Evolutionary conservation across 2,329 filamentous ascomycete species (phyloP), one percentile per base, ranked within the genome.

Genomic region (Helicocarpus griseus): DNA sequence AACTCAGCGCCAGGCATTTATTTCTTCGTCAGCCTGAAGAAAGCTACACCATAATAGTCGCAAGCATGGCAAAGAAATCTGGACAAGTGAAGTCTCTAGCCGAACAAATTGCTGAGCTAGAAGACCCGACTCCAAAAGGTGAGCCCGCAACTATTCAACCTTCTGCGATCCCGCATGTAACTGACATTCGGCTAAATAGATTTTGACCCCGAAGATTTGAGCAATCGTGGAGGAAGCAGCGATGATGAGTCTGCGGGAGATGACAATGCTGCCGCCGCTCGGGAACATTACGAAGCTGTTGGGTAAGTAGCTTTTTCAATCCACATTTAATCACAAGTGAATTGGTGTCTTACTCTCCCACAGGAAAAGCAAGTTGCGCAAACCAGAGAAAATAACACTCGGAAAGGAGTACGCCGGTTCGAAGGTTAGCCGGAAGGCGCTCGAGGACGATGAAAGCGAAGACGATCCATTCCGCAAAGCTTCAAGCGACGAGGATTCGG

Each of bases 211-310:
- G 89, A 94, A 72, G 81, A 80, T 51, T 70, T 78, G 49, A 72
- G 79, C 58, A 79, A 82, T 55, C 73, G 72, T 17, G 76, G 76
- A 14, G 69, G 70, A 55, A 76, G 76, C n/a, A 77, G 76, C 51
- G 78, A 78, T 51, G 79, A 79, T 44, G 74, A 72, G 40, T 67
- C 69, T 13, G 55, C 56, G 4, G 69, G 68, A 21, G 70, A 70
- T 52, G 67, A 60, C 38, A 68, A 77, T 58, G 73, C 65, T 9
- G 70, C 79, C 54, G 76, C 77, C 9, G 89, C 86, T 19, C 86
- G 90, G 29, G 91, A 95, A 61, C 91, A 97, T 66, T 97, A 97
- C 65, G 79, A 86, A 40, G 70, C 78, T 49, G 87, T 95, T 29
- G 86, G 84, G 77, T 85, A 72, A 51, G 74, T 8, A 39, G 6